These are phyloP conservation scores for Pochonia chlamydosporia DNA, from an alignment of 2,329 filamentous ascomycete genomes.

Conservation along the genomic window DNA sequence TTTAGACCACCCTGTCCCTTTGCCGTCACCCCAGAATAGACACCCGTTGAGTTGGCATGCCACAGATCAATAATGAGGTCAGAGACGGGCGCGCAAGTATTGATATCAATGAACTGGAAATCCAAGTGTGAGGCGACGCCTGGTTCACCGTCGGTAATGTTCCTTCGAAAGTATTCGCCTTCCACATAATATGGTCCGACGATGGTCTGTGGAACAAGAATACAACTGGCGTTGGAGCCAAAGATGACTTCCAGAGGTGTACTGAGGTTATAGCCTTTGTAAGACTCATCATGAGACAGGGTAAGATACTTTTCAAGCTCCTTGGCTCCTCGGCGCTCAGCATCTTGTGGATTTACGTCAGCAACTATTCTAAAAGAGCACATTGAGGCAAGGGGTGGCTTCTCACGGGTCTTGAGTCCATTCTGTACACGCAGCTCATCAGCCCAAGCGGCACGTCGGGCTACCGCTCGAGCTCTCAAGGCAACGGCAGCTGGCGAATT, in stretches of 20 bases:
- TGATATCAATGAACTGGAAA: constrained; percentile 36
- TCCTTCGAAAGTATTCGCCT: constrained; percentile 30
- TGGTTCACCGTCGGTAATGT: constrained; percentile 33
- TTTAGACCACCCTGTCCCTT: constrained; percentile 29
- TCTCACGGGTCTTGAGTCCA: constrained; percentile 8
- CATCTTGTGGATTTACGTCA: not conserved
- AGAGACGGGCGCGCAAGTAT: constrained; percentile 33
- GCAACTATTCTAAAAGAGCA: not conserved
- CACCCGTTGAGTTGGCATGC: constrained; percentile 39
- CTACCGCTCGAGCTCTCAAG: constrained; percentile 8
- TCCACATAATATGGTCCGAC: constrained; percentile 22
- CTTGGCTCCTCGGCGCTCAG: constrained; percentile 4
- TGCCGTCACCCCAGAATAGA: constrained; percentile 35
- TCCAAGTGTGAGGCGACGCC: constrained; percentile 36
- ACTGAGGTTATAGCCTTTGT: constrained; percentile 1
- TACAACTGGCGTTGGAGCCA: constrained; percentile 10
- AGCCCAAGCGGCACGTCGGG: constrained; percentile 9
- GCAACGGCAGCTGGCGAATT: constrained; percentile 4
- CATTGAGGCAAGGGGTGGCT: not conserved
- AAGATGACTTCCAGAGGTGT: constrained; percentile 9
- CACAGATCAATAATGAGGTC: constrained; percentile 36
- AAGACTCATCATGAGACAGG: constrained; percentile 7
- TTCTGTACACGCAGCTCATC: constrained; percentile 8
- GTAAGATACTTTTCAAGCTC: constrained; percentile 6
- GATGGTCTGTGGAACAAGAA: constrained; percentile 11